A percentile compares a stretch with the other conserved stretches of the same genome.
Evolutionary conservation across 2,329 filamentous ascomycete species (phyloP).

Genomic region (Diaporthe ampelina): DNA sequence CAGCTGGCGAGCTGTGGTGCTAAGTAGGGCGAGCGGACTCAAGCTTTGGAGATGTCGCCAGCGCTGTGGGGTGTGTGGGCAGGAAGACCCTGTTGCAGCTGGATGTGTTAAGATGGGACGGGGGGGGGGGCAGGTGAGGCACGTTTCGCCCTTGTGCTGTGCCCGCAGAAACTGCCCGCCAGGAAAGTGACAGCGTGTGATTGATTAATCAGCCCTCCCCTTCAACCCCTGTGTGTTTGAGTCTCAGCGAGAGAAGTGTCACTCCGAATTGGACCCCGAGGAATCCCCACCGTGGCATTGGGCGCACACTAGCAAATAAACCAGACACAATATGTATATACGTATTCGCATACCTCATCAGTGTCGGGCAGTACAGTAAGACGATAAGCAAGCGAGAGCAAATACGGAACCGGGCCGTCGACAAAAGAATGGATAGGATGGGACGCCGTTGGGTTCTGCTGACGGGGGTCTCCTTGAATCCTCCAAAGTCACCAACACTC

Average conservation of each 20-base stretch:
- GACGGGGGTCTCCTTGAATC: conserved; percentile 31
- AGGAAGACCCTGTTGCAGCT: neutral
- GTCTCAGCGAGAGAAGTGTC: neutral
- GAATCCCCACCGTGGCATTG: conserved; percentile 22
- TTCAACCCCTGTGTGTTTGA: neutral
- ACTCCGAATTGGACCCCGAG: conserved; percentile 10
- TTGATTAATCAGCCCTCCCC: conserved; percentile 18
- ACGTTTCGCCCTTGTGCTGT: neutral
- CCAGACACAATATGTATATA: neutral
- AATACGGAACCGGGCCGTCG: neutral
- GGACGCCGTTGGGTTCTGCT: conserved; percentile 12
- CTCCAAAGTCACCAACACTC: neutral
- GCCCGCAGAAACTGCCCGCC: conserved; percentile 12
- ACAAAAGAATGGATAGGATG: neutral
- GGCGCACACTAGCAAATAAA: conserved; percentile 5
- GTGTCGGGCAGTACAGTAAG: neutral
- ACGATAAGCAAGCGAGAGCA: neutral
- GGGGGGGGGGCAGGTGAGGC: neutral
- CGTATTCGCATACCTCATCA: neutral
- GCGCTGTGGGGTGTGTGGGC: neutral
- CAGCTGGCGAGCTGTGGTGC: neutral
- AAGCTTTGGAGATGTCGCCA: conserved; percentile 10
- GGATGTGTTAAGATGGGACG: neutral
- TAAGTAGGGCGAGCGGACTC: neutral
- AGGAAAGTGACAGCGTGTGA: conserved; percentile 14